phyloP scores from a whole-genome alignment of 2,329 filamentous ascomycete genomes.

The Claviceps fusiformis region DNA sequence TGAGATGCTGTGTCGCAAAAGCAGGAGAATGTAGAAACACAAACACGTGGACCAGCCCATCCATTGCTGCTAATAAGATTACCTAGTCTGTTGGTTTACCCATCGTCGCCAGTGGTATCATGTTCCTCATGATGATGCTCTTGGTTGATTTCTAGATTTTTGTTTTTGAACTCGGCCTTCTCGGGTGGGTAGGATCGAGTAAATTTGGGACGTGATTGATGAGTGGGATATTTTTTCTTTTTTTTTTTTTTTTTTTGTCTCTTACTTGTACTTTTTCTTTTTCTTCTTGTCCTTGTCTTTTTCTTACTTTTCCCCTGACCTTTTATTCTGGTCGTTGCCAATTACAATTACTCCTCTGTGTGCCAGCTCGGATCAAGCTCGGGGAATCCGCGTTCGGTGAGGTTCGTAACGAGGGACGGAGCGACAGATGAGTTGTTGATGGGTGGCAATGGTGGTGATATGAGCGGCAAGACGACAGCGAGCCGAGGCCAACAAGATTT shows the following conservation, averaged over 20 bases:
- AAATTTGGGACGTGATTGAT: neutral
- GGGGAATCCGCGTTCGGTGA: neutral
- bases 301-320: neutral
- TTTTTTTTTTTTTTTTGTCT: neutral
- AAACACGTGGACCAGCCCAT: neutral
- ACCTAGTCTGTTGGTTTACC: neutral
- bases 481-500: neutral
- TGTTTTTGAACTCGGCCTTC: neutral
- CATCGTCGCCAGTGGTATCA: neutral
- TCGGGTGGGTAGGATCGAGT: neutral
- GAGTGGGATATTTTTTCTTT: neutral
- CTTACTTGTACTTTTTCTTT: too few relatives aligned
- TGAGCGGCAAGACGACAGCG: too few relatives aligned
- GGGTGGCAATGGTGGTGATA: neutral
- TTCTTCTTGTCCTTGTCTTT: too few relatives aligned
- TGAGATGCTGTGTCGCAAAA: conserved; percentile 20
- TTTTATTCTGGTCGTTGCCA: neutral
- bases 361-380: too few relatives aligned
- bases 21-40: conserved; percentile 11
- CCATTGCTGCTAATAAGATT: neutral
- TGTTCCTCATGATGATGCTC: neutral
- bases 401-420: neutral
- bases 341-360: neutral
- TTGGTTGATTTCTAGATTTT: neutral
- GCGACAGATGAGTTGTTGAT: neutral